Evolutionary conservation across 2,329 filamentous ascomycete species (phyloP).

Genomic region (Penicillium sp.): DNA sequence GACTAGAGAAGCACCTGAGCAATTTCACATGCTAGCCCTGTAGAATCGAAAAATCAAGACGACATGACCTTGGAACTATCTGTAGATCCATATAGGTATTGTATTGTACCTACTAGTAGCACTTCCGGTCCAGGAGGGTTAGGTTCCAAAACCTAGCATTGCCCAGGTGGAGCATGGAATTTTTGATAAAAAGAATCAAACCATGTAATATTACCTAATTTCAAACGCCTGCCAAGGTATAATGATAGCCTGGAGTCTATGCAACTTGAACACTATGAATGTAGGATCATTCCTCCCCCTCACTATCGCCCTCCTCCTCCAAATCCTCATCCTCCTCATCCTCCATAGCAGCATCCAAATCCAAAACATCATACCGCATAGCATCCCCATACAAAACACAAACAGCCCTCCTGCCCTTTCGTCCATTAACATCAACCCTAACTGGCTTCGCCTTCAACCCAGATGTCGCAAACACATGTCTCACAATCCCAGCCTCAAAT

Average conservation of each 20-base stretch:
- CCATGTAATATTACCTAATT: not conserved
- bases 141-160: too few species aligned
- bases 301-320: not conserved
- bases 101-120: not conserved
- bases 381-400: constrained; percentile 57
- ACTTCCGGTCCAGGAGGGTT: not conserved
- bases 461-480: constrained; percentile 49
- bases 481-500: constrained; percentile 29
- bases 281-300: not conserved
- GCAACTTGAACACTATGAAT: not conserved
- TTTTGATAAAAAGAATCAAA: too few species aligned
- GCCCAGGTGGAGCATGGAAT: too few species aligned
- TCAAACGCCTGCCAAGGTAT: not conserved
- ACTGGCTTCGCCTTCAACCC: constrained; percentile 50
- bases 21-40: too few species aligned
- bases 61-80: too few species aligned
- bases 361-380: constrained; percentile 57
- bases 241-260: not conserved
- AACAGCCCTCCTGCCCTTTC: constrained; percentile 53
- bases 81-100: too few species aligned
- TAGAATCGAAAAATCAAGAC: too few species aligned
- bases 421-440: constrained; percentile 57
- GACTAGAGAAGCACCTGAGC: too few species aligned
- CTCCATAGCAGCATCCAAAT: constrained; percentile 51
- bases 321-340: constrained; percentile 15